Percentiles rank a stretch among this genome's conserved stretches.
These are phyloP conservation scores for Amphicarpaea edgeworthii DNA, from an alignment of 306 rosid genomes.

Conservation along the genomic window DNA sequence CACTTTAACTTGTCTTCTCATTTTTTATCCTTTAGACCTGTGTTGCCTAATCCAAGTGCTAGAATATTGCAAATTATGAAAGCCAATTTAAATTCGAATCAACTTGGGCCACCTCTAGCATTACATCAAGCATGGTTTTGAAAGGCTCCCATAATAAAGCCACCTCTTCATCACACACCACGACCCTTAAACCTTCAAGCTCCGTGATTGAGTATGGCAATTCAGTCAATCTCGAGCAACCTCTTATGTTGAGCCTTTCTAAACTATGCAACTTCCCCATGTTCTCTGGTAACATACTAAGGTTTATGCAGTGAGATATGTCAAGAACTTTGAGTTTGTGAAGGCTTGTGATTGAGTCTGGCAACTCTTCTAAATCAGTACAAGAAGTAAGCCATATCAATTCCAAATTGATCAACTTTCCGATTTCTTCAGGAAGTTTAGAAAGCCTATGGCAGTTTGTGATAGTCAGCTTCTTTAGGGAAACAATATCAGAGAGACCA, in stretches of 20 bases:
- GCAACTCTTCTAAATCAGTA: no score
- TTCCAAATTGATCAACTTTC: no score
- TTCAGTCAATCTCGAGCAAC: background rate
- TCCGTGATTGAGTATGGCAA: no score
- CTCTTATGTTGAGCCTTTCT: background rate
- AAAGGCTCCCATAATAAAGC: constrained; percentile 44
- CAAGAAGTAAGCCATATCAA: no score
- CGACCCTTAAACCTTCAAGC: constrained; percentile 49
- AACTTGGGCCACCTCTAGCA: constrained; percentile 41
- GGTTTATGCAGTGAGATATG: no score
- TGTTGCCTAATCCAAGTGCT: background rate
- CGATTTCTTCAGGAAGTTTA: no score
- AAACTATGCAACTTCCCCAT: constrained; percentile 52
- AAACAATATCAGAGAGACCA: no score
- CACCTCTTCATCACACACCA: constrained; percentile 66
- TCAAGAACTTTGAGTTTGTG: no score
- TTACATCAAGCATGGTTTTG: constrained; percentile 5
- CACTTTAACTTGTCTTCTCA: background rate
- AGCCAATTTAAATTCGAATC: constrained; percentile 54
- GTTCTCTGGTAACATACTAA: constrained; percentile 61
- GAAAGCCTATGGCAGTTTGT: no score
- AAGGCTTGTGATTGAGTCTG: no score
- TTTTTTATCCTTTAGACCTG: background rate
- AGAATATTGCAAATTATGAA: no score
- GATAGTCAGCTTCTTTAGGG: no score